A percentile compares a stretch with the other conserved stretches of the same genome.
phyloP scores from a whole-genome alignment of 164 flowering plant genomes.

The Kingdonia uniflora region DNA sequence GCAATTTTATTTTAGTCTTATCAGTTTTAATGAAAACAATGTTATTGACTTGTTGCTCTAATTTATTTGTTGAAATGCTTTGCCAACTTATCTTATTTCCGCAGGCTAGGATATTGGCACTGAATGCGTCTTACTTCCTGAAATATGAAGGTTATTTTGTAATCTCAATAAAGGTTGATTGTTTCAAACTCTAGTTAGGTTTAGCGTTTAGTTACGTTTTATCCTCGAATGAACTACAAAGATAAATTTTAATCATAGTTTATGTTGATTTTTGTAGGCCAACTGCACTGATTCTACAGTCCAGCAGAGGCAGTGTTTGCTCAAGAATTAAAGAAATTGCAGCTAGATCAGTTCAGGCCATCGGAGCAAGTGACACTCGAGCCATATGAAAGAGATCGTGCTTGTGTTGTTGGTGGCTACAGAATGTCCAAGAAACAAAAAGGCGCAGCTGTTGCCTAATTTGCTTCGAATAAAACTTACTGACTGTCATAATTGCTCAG shows the following conservation, averaged over 20 bases:
- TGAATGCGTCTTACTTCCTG: conserved; percentile 85
- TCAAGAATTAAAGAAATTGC: conserved; percentile 76
- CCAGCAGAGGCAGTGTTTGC: conserved; percentile 87
- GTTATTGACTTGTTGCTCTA: too few species aligned
- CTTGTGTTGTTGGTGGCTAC: conserved; percentile 96
- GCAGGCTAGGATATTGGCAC: conserved; percentile 91
- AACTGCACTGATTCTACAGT: conserved; percentile 87
- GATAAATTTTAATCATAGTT: background rate
- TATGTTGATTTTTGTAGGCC: conserved; percentile 47
- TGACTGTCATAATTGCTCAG: background rate
- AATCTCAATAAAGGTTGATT: conserved; percentile 88
- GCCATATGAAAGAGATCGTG: conserved; percentile 93
- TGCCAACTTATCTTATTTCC: background rate
- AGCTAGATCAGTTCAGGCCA: conserved; percentile 73
- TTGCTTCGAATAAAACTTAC: background rate
- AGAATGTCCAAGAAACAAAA: conserved; percentile 74
- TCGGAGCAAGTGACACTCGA: conserved; percentile 84
- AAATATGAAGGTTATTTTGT: conserved; percentile 95
- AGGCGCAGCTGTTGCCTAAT: conserved; percentile 25
- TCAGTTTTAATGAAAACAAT: too few species aligned
- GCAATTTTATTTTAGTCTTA: too few species aligned
- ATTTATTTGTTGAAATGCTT: too few species aligned
- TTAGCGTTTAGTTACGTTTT: too few species aligned
- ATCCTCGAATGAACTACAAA: too few species aligned
- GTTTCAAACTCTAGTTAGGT: too few species aligned